phyloP scores from a whole-genome alignment of 768 basidiomycete species.

The Leccinum rimulosum region DNA sequence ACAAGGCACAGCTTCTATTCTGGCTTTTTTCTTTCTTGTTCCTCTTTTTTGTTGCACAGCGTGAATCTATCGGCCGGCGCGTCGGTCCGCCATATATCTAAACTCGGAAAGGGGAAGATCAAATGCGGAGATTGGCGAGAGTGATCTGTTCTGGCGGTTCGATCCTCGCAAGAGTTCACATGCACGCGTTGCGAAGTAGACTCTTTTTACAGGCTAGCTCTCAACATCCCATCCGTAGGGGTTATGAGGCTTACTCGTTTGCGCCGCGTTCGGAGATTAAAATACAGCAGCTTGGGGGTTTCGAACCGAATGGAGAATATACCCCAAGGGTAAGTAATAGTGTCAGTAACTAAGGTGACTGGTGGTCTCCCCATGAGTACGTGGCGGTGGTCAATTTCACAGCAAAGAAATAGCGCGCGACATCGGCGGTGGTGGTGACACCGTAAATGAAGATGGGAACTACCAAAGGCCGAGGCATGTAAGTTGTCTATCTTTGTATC shows the following conservation, averaged over 20 bases:
- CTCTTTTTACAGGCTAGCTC: neutral
- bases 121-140: neutral
- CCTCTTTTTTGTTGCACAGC: neutral
- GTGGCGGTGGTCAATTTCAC: neutral
- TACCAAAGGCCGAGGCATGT: neutral
- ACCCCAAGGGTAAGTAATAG: neutral
- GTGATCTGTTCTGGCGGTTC: neutral
- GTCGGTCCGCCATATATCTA: neutral
- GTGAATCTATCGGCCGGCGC: neutral
- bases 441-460: neutral
- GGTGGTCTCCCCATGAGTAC: neutral
- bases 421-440: neutral
- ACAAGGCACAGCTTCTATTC: neutral
- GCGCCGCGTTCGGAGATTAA: neutral
- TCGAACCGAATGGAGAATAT: neutral
- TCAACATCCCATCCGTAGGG: neutral
- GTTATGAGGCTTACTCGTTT: neutral
- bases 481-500: neutral
- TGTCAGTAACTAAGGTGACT: neutral
- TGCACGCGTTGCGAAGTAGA: neutral
- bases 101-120: neutral
- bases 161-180: neutral
- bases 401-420: neutral
- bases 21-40: neutral
- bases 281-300: neutral